Conservation (phyloP, 768 basidiomycete species). For the Trametes cubensis region DNA sequence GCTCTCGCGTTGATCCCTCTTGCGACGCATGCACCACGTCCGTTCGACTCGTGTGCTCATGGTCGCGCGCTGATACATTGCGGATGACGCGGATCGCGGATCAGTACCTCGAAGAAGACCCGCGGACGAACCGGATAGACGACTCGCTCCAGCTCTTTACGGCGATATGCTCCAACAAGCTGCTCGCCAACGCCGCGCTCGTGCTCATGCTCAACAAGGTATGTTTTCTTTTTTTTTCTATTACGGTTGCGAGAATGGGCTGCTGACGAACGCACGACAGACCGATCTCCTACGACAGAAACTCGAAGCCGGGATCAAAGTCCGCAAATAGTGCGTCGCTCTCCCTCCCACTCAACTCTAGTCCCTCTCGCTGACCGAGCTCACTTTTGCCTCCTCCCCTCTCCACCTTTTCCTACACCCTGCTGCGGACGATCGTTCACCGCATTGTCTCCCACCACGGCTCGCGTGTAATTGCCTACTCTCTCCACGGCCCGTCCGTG, state of each 20-base stretch:
- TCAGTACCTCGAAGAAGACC: slow-evolving; percentile 83
- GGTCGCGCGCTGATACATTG: slow-evolving; percentile 4
- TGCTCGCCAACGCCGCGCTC: slow-evolving; percentile 71
- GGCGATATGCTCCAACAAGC: slow-evolving; percentile 72
- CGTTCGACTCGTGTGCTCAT: neutral
- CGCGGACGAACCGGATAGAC: slow-evolving; percentile 75
- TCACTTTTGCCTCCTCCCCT: neutral
- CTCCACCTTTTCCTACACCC: neutral
- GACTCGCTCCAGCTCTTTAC: slow-evolving; percentile 82
- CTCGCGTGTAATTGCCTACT: neutral
- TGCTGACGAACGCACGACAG: slow-evolving; percentile 38
- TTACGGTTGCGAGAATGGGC: neutral
- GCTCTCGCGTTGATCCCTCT: neutral
- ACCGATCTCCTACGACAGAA: slow-evolving; percentile 75
- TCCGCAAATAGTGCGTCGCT: slow-evolving; percentile 72
- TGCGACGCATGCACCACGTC: neutral
- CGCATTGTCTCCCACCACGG: neutral
- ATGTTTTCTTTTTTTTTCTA: slow-evolving; percentile 19
- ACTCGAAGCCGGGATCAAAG: slow-evolving; percentile 63
- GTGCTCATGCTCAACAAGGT: slow-evolving; percentile 84
- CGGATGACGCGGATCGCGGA: neutral
- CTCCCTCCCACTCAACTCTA: neutral
- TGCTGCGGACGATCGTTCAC: slow-evolving; percentile 13
- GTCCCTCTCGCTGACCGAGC: neutral
- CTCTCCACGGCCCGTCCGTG: neutral